Evolutionary conservation across 495 filamentous ascomycete genomes (phyloP).

Genomic region (Talaromyces thailandensis): DNA sequence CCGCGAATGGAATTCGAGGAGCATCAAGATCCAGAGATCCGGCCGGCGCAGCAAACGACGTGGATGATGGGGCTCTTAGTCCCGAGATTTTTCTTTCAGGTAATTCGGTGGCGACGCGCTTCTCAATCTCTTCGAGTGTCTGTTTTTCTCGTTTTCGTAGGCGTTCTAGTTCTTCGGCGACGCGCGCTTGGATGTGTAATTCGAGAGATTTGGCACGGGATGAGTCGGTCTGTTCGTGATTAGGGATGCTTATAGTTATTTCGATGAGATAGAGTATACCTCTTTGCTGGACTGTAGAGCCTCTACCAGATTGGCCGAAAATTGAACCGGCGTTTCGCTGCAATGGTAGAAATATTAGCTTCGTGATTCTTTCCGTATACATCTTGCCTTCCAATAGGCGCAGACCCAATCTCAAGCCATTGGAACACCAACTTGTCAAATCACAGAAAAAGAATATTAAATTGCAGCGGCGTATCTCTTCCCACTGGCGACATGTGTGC

Average conservation of each 20-base stretch:
- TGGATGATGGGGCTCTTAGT: constrained; percentile 17
- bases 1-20: constrained; percentile 38
- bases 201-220: constrained; percentile 77
- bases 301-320: constrained; percentile 77
- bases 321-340: constrained; percentile 75
- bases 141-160: constrained; percentile 56
- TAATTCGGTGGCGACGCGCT: constrained; percentile 38
- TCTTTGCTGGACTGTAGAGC: constrained; percentile 75
- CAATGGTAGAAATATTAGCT: background rate
- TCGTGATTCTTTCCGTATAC: background rate
- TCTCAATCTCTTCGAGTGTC: constrained; percentile 46
- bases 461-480: background rate
- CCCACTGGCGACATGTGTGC: background rate
- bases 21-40: constrained; percentile 40
- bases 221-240: constrained; percentile 60
- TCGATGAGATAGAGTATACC: constrained; percentile 36
- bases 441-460: background rate
- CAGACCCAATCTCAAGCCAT: background rate
- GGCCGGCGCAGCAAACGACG: constrained; percentile 24
- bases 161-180: constrained; percentile 71
- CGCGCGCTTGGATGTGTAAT: constrained; percentile 80
- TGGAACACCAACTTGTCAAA: background rate
- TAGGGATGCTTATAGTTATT: background rate
- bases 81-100: constrained; percentile 21
- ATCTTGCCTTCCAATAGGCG: background rate